Evolutionary conservation across 2,329 filamentous ascomycete genomes (phyloP).

Genomic region (Penicillium glabrum): DNA sequence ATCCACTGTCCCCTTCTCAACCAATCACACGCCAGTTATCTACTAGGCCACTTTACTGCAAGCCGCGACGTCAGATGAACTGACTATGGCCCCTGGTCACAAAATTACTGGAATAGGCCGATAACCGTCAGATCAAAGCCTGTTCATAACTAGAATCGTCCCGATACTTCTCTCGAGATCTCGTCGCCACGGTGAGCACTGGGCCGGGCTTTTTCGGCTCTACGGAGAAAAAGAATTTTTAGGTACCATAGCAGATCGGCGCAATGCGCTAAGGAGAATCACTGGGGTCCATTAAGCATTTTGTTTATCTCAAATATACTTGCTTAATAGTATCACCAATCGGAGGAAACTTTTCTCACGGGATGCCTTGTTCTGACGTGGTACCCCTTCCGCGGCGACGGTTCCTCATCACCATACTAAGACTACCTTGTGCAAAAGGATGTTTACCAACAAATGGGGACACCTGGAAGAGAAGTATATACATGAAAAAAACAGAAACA

Average conservation of each 20-base stretch:
- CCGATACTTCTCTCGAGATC: too few relatives aligned
- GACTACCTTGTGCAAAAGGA: not conserved
- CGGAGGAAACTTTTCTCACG: not conserved
- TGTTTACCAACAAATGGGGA: not conserved
- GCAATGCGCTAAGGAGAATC: not conserved
- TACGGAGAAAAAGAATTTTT: too few relatives aligned
- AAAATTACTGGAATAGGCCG: not conserved
- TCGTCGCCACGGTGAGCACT: too few relatives aligned
- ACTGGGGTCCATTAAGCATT: not conserved
- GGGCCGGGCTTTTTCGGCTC: too few relatives aligned
- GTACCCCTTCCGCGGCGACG: not conserved
- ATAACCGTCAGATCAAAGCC: not conserved
- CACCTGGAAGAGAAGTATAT: not conserved
- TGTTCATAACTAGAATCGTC: not conserved
- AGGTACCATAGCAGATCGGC: too few relatives aligned
- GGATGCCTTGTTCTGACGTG: not conserved
- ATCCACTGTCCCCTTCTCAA: conserved; percentile 1
- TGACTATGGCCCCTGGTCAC: not conserved
- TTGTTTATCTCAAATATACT: not conserved
- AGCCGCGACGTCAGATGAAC: conserved; percentile 1
- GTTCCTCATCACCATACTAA: not conserved
- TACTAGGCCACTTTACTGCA: conserved; percentile 2
- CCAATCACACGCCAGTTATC: conserved; percentile 11
- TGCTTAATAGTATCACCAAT: not conserved
- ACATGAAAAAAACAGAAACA: not conserved